phyloP scores from a whole-genome alignment of 2,329 filamentous ascomycete species.

The Nemania bipapillata region DNA sequence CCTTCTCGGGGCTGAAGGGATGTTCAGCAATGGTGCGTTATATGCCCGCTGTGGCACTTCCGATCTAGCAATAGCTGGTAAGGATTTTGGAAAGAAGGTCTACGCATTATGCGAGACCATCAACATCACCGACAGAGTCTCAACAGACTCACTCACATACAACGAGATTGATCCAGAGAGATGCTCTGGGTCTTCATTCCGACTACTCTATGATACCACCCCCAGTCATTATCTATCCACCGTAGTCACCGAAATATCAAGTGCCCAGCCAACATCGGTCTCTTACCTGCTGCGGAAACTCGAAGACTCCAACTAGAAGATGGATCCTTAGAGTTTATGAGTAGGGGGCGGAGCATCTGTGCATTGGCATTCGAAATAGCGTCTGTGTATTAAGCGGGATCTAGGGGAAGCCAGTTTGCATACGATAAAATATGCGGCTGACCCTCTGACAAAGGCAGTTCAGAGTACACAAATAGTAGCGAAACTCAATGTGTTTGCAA shows the following conservation, averaged over 20 bases:
- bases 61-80: conserved; percentile 84
- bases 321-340: conserved; percentile 32
- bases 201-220: conserved; percentile 91
- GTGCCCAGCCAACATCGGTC: conserved; percentile 85
- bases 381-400: conserved; percentile 36
- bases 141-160: conserved; percentile 89
- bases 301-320: conserved; percentile 63
- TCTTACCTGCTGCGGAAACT: conserved; percentile 70
- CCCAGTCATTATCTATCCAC: conserved; percentile 86
- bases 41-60: conserved; percentile 90
- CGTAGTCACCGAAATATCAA: conserved; percentile 91
- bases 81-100: conserved; percentile 79
- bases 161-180: conserved; percentile 88
- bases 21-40: conserved; percentile 93
- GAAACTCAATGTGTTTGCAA: conserved; percentile 16
- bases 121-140: conserved; percentile 88
- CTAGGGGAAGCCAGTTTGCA: conserved; percentile 32
- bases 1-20: conserved; percentile 87
- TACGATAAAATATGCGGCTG: conserved; percentile 28
- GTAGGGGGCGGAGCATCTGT: conserved; percentile 18
- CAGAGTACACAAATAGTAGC: conserved; percentile 20
- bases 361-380: conserved; percentile 28
- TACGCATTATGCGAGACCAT: conserved; percentile 92
- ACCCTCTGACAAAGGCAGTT: conserved; percentile 5
- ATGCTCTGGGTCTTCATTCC: conserved; percentile 66